A percentile compares a stretch with the other conserved stretches of the same genome.
Conservation (phyloP, 306 rosid species). For the Inga laurina region DNA sequence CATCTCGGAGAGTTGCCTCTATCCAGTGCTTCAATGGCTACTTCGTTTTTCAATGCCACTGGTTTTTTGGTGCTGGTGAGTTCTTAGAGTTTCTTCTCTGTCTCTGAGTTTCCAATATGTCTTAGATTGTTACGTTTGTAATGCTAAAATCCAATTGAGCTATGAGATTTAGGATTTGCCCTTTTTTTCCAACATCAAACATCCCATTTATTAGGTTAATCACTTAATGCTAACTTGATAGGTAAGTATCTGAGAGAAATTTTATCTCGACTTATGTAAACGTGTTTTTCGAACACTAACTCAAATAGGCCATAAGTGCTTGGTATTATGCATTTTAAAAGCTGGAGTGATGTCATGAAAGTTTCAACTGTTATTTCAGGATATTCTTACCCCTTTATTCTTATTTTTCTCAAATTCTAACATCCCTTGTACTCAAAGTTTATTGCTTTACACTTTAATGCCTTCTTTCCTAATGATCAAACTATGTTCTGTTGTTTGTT, state of each 20-base stretch:
- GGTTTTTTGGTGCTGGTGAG: constrained; percentile 66
- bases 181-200: neutral
- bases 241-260: no score
- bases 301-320: neutral
- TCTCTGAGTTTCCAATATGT: neutral
- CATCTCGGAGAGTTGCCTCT: constrained; percentile 67
- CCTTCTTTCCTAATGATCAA: neutral
- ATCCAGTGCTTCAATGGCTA: constrained; percentile 71
- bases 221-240: no score
- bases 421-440: neutral
- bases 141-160: neutral
- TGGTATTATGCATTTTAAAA: neutral
- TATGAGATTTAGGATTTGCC: neutral
- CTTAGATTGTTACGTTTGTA: neutral
- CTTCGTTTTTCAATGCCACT: constrained; percentile 56
- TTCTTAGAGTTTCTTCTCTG: neutral
- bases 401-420: neutral
- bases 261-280: no score
- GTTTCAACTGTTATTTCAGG: neutral
- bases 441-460: neutral
- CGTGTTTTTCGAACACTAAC: no score
- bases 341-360: neutral
- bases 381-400: neutral
- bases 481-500: neutral
- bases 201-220: neutral